Percentiles rank a stretch among this genome's conserved stretches.
Evolutionary conservation across 129 eudicot genomes (phyloP).

Genomic region (Scalesia atractyloides): DNA sequence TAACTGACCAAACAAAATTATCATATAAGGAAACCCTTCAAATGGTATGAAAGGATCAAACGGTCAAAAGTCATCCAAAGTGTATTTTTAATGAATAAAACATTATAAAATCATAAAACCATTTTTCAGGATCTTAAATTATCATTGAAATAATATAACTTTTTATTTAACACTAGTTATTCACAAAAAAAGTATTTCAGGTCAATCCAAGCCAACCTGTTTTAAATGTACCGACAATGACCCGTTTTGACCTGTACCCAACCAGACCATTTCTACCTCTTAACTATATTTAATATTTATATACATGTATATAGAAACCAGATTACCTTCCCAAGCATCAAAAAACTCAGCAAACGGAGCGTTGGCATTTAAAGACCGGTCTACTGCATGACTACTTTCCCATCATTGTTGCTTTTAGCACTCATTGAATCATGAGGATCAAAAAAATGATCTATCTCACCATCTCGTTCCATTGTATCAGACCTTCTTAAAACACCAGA

Average conservation of each 20-base stretch:
- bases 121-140: not conserved
- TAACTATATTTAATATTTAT: not conserved
- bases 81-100: not conserved
- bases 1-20: not conserved
- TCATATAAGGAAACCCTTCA: not conserved
- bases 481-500: conserved; percentile 23
- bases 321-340: conserved; percentile 97
- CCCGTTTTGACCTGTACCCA: not conserved
- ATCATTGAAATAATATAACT: not conserved
- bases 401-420: conserved; percentile 51
- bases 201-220: not conserved
- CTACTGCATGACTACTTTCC: conserved; percentile 48
- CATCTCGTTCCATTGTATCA: conserved; percentile 36
- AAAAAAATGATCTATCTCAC: conserved; percentile 60
- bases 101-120: not conserved
- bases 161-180: not conserved
- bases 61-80: not conserved
- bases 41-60: not conserved
- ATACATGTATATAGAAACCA: not conserved
- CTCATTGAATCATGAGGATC: conserved; percentile 78
- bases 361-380: conserved; percentile 37
- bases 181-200: not conserved
- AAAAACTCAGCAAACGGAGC: conserved; percentile 72
- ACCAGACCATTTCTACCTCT: not conserved
- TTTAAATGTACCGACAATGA: too few species aligned